These are phyloP conservation scores for Hirsutella thompsonii DNA, from an alignment of 2,329 filamentous ascomycete genomes.

Conservation along the genomic window DNA sequence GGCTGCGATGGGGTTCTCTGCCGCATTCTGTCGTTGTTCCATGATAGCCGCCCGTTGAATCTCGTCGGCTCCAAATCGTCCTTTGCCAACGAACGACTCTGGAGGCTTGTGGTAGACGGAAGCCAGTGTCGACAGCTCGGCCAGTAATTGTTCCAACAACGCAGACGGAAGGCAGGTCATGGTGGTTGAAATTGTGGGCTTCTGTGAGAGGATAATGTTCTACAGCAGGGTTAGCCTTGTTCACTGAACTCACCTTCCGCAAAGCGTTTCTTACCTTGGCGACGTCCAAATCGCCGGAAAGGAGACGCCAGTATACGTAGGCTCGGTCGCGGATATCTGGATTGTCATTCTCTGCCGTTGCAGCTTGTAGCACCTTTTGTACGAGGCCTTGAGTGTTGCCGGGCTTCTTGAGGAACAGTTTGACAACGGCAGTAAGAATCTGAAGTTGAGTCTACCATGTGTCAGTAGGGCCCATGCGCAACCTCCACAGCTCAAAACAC, in stretches of 20 bases:
- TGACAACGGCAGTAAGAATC: conserved; percentile 92
- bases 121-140: conserved; percentile 84
- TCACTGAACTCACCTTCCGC: background rate
- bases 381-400: conserved; percentile 83
- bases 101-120: conserved; percentile 98
- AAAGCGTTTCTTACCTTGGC: conserved; percentile 52
- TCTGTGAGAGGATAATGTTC: conserved; percentile 85
- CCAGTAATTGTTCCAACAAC: conserved; percentile 79
- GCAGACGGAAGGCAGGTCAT: conserved; percentile 78
- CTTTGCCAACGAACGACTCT: conserved; percentile 94
- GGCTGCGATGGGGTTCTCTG: conserved; percentile 87
- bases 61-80: conserved; percentile 83
- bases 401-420: conserved; percentile 94
- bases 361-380: conserved; percentile 84
- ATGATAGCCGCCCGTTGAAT: conserved; percentile 94
- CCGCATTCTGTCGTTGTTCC: conserved; percentile 84
- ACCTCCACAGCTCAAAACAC: conserved; percentile 11
- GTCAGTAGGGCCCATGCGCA: conserved; percentile 1
- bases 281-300: conserved; percentile 82
- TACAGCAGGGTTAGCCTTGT: conserved; percentile 3
- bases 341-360: conserved; percentile 92
- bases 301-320: conserved; percentile 94
- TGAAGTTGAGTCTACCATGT: conserved; percentile 74
- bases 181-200: conserved; percentile 86
- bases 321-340: conserved; percentile 94